These are phyloP conservation scores for Rhizopus arrhizus DNA, from an alignment of 371 early-diverging fungal genomes.

Conservation along the genomic window DNA sequence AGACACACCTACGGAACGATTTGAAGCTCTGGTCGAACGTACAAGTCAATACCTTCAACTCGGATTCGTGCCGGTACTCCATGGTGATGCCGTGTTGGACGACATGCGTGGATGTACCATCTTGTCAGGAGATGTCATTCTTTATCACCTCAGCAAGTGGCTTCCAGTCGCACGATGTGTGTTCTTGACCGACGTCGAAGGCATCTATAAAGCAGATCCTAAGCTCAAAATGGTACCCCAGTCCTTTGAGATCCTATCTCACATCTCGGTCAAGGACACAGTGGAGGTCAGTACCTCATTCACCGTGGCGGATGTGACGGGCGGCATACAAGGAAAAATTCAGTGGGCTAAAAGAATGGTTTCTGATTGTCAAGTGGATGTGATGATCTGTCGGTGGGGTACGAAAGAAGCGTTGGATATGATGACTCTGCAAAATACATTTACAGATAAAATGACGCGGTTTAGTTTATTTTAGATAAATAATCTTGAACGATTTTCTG, in stretches of 20 bases:
- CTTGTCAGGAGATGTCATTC: constrained; percentile 51
- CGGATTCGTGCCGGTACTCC: constrained; percentile 50
- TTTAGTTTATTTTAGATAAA: constrained; percentile 24
- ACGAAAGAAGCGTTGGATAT: constrained; percentile 29
- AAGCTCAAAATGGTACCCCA: constrained; percentile 22
- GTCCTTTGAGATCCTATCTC: constrained; percentile 7
- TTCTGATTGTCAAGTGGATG: constrained; percentile 23
- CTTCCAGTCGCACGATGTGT: constrained; percentile 43
- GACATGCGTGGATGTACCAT: constrained; percentile 43
- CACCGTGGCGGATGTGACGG: constrained; percentile 43
- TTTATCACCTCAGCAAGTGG: constrained; percentile 37
- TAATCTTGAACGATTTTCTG: constrained; percentile 37
- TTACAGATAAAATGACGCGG: constrained; percentile 4
- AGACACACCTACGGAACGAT: constrained; percentile 19
- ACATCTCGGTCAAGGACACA: constrained; percentile 4
- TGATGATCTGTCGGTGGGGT: constrained; percentile 36
- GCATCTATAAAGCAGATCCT: constrained; percentile 48
- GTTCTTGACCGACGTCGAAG: constrained; percentile 55
- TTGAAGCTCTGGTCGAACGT: constrained; percentile 18
- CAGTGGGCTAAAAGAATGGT: constrained; percentile 46
- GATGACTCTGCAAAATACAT: constrained; percentile 20
- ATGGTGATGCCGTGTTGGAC: constrained; percentile 55
- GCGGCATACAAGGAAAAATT: constrained; percentile 50
- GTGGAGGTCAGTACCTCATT: not conserved
- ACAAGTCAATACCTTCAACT: constrained; percentile 27